Evolutionary conservation across 1,139 yeast species (phyloP).

Genomic region (Zhuliangozyma blackwelliae): DNA sequence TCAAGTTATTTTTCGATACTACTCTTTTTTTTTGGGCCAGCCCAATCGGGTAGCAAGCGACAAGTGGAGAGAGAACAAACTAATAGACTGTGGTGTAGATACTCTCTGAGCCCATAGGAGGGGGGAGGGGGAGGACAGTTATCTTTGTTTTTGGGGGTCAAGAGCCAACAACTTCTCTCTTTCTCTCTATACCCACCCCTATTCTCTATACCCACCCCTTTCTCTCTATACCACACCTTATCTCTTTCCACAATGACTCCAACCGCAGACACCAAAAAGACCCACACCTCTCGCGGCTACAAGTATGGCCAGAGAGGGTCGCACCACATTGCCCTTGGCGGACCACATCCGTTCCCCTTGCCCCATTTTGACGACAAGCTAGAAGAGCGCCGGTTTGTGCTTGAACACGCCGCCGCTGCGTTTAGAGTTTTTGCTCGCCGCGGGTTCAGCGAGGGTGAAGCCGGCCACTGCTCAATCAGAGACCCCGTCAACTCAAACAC

Average conservation of each 20-base stretch:
- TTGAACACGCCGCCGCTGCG: constrained; percentile 76
- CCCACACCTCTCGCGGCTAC: constrained; percentile 22
- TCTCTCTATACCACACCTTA: too few relatives aligned
- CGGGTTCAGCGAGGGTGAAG: constrained; percentile 72
- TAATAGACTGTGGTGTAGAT: too few relatives aligned
- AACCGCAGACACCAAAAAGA: constrained; percentile 2
- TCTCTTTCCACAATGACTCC: not conserved
- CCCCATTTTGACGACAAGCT: constrained; percentile 50
- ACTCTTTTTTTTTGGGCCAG: too few relatives aligned
- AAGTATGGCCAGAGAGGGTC: constrained; percentile 33
- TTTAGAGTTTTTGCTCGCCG: constrained; percentile 71
- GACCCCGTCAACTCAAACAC: constrained; percentile 70
- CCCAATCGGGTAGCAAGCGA: too few relatives aligned
- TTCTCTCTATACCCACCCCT: too few relatives aligned
- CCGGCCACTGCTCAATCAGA: constrained; percentile 79
- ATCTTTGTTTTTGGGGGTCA: too few relatives aligned
- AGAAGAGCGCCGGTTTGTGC: constrained; percentile 55
- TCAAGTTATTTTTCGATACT: too few relatives aligned
- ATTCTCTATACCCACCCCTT: too few relatives aligned
- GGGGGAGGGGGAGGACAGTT: too few relatives aligned
- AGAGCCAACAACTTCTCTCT: too few relatives aligned
- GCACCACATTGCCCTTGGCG: constrained; percentile 47
- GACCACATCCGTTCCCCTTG: constrained; percentile 39
- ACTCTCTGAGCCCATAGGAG: too few relatives aligned
- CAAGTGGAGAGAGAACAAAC: too few relatives aligned